Conservation (phyloP, 306 rosid genomes). For the Medicago lupulina region DNA sequence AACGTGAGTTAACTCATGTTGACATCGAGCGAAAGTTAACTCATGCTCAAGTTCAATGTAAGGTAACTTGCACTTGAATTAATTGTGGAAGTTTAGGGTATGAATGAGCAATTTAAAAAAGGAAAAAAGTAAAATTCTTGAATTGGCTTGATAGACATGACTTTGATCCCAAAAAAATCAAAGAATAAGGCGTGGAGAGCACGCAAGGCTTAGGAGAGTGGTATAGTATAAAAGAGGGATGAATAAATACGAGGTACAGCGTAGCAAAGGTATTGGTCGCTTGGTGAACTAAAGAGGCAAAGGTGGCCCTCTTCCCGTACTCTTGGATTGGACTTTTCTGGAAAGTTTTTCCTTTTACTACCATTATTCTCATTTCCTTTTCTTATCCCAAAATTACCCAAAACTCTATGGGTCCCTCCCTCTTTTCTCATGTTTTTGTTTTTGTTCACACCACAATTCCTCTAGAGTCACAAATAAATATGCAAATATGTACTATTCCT, state of each 20-base stretch:
- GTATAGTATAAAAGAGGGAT: constrained; percentile 5
- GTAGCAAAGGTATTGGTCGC: constrained; percentile 59
- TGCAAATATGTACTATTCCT: too few species aligned
- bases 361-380: constrained; percentile 67
- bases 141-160: too few species aligned
- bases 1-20: too few species aligned
- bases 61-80: too few species aligned
- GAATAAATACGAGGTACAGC: constrained; percentile 72
- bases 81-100: too few species aligned
- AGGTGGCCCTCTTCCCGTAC: constrained; percentile 97
- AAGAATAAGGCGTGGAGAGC: not conserved
- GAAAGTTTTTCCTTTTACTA: constrained; percentile 66
- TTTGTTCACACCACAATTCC: not conserved
- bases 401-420: constrained; percentile 16
- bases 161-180: too few species aligned
- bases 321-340: constrained; percentile 91
- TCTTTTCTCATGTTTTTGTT: not conserved
- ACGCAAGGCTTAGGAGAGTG: constrained; percentile 49
- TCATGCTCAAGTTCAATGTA: too few species aligned
- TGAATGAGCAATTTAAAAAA: too few species aligned
- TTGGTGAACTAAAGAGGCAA: constrained; percentile 71
- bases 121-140: too few species aligned
- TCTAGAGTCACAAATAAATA: too few species aligned
- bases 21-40: too few species aligned
- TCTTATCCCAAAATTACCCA: constrained; percentile 51